phyloP scores from a whole-genome alignment of 495 filamentous ascomycete species.

The Cercophora scortea region DNA sequence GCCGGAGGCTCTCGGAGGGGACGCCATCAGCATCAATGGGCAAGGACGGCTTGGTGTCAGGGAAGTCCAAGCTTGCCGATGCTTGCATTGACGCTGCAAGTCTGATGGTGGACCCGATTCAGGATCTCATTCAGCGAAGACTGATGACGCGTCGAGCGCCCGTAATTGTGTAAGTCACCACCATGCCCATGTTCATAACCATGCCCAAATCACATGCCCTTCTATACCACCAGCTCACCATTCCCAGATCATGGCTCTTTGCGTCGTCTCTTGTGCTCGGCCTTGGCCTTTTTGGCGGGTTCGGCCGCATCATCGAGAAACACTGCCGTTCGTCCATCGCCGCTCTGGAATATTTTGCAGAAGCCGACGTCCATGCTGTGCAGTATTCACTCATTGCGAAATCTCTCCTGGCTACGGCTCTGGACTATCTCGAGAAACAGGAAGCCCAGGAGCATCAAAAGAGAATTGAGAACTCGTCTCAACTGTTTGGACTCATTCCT shows the following conservation, averaged over 20 bases:
- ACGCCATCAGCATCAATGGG: neutral
- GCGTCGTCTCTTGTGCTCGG: conserved; percentile 39
- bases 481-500: conserved; percentile 35
- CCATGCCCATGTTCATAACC: neutral
- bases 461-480: conserved; percentile 34
- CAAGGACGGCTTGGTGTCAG: conserved; percentile 8
- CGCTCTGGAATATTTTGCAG: conserved; percentile 34
- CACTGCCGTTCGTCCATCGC: conserved; percentile 29
- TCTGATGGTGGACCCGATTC: conserved; percentile 32
- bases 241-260: conserved; percentile 36
- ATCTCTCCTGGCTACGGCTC: conserved; percentile 30
- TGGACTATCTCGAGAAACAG: conserved; percentile 28
- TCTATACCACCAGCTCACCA: neutral
- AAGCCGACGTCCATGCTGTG: conserved; percentile 31
- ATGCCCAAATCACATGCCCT: neutral
- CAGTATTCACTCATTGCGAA: conserved; percentile 41
- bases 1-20: conserved; percentile 26
- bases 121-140: conserved; percentile 23
- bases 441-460: conserved; percentile 30
- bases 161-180: conserved; percentile 29
- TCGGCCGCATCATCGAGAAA: conserved; percentile 38
- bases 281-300: conserved; percentile 33
- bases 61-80: conserved; percentile 34
- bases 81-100: conserved; percentile 42
- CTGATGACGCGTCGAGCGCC: conserved; percentile 29